Evolutionary conservation across 2,329 filamentous ascomycete species (phyloP).

Genomic region (Herpotrichia juniperi): DNA sequence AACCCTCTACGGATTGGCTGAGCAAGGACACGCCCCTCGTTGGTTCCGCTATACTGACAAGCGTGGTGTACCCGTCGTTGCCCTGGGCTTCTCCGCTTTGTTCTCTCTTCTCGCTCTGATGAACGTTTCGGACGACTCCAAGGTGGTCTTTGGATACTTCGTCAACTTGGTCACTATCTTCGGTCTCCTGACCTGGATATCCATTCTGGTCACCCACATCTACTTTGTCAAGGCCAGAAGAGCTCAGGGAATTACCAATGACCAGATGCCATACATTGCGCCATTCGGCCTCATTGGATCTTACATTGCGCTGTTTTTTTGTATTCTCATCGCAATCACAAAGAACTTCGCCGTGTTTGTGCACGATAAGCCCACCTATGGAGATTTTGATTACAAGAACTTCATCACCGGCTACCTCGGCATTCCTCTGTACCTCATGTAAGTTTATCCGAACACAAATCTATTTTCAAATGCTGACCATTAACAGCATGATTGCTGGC

Average conservation of each 20-base stretch:
- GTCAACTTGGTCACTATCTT: conserved; percentile 53
- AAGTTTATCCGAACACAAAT: neutral
- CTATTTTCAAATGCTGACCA: neutral
- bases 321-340: conserved; percentile 75
- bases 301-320: conserved; percentile 70
- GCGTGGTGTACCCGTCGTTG: conserved; percentile 72
- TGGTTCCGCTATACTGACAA: conserved; percentile 75
- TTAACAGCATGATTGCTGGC: conserved; percentile 63
- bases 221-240: conserved; percentile 54
- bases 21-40: conserved; percentile 72
- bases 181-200: conserved; percentile 55
- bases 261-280: conserved; percentile 62
- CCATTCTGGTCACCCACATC: conserved; percentile 56
- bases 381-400: conserved; percentile 71
- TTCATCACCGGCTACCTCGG: conserved; percentile 80
- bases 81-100: conserved; percentile 65
- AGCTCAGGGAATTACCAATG: conserved; percentile 53
- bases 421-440: conserved; percentile 73
- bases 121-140: conserved; percentile 51
- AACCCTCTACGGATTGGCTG: conserved; percentile 74
- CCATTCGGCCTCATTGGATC: conserved; percentile 76
- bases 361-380: conserved; percentile 47
- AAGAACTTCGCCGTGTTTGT: conserved; percentile 83
- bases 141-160: conserved; percentile 55
- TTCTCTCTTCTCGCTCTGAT: conserved; percentile 72